Evolutionary conservation across 805 yeast genomes (phyloP).

Genomic region (Candida methanosorbosa): DNA sequence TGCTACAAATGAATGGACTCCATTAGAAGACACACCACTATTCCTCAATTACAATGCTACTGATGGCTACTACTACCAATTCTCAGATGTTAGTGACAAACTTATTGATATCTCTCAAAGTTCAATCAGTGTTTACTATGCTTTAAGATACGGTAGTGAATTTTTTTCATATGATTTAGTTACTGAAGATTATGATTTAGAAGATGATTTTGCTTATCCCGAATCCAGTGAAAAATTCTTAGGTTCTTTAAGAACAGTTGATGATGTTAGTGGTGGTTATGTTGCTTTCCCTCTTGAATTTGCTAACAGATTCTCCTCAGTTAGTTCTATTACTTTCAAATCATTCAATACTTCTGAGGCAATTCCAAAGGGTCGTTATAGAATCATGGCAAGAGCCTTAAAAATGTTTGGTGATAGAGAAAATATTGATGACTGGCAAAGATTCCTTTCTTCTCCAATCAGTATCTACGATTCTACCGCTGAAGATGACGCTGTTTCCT

Average conservation of each 20-base stretch:
- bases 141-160: constrained; percentile 6
- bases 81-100: background rate
- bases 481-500: background rate
- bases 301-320: constrained; percentile 1
- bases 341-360: constrained; percentile 1
- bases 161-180: constrained; percentile 7
- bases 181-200: constrained; percentile 4
- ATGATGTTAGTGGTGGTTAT: background rate
- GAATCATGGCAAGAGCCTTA: constrained; percentile 4
- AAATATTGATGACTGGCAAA: constrained; percentile 6
- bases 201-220: constrained; percentile 7
- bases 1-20: constrained; percentile 5
- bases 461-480: background rate
- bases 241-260: constrained; percentile 1
- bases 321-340: constrained; percentile 1
- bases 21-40: constrained; percentile 3
- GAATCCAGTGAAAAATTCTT: constrained; percentile 3
- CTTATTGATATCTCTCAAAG: background rate
- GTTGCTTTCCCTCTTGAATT: constrained; percentile 2
- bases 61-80: background rate
- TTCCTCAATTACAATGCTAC: background rate
- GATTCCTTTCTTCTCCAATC: constrained; percentile 4
- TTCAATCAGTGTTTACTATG: constrained; percentile 4
- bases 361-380: constrained; percentile 6
- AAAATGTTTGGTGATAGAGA: constrained; percentile 5